Conservation (phyloP, 129 eudicot genomes). For the Flaveria bidentis region DNA sequence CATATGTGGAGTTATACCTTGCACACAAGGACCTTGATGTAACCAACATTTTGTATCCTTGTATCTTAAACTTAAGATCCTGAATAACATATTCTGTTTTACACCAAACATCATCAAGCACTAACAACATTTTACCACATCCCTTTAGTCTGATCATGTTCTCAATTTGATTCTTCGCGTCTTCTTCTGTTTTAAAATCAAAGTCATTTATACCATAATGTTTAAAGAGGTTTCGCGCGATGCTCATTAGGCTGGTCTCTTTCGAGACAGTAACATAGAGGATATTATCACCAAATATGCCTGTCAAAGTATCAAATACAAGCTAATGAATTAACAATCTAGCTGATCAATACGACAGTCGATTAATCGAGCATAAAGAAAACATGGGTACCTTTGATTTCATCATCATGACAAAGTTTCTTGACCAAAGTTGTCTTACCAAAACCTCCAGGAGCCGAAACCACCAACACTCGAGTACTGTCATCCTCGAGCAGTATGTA, state of each 20-base stretch:
- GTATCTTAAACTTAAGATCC: slow-evolving; percentile 29
- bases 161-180: slow-evolving; percentile 40
- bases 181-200: slow-evolving; percentile 41
- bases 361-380: neutral
- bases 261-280: slow-evolving; percentile 40
- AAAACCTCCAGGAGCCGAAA: slow-evolving; percentile 54
- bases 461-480: neutral
- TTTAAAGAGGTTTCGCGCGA: slow-evolving; percentile 32
- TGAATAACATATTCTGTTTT: slow-evolving; percentile 32
- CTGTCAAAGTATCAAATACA: slow-evolving; percentile 26
- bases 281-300: slow-evolving; percentile 34
- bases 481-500: slow-evolving; percentile 25
- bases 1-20: slow-evolving; percentile 30
- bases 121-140: slow-evolving; percentile 34
- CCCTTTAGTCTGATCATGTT: slow-evolving; percentile 28
- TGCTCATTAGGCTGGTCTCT: slow-evolving; percentile 26
- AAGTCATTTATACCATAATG: slow-evolving; percentile 19
- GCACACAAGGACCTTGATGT: slow-evolving; percentile 41
- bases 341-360: neutral
- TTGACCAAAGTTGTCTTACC: slow-evolving; percentile 60
- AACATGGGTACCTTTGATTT: slow-evolving; percentile 24
- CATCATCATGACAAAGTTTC: slow-evolving; percentile 39
- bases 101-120: slow-evolving; percentile 53
- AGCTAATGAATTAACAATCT: neutral
- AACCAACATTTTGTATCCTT: slow-evolving; percentile 39